These are phyloP conservation scores for Aspergillus sclerotiicarbonarius DNA, from an alignment of 495 filamentous ascomycete genomes.

Conservation along the genomic window DNA sequence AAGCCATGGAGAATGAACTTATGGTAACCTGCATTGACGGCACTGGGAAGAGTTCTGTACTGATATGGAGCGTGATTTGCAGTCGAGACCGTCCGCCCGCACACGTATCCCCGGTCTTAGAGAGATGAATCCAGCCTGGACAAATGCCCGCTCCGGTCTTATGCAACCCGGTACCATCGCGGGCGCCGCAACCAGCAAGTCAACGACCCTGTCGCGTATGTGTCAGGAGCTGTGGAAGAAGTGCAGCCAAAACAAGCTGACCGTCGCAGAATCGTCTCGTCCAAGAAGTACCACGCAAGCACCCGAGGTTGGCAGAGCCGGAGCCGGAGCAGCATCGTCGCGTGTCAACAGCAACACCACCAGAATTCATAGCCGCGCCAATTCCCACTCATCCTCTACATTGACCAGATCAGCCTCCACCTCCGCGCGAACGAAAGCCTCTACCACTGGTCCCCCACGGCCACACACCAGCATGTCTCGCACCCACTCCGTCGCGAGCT, in stretches of 20 bases:
- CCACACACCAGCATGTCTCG: constrained; percentile 45
- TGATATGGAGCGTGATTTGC: constrained; percentile 21
- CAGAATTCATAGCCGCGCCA: constrained; percentile 37
- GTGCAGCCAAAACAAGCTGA: constrained; percentile 10
- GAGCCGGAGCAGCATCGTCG: constrained; percentile 31
- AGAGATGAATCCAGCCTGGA: constrained; percentile 64
- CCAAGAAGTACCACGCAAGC: constrained; percentile 53
- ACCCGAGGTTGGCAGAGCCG: constrained; percentile 35
- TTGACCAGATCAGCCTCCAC: constrained; percentile 44
- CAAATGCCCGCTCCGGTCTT: constrained; percentile 61
- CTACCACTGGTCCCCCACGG: constrained; percentile 54
- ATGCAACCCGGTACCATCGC: constrained; percentile 49
- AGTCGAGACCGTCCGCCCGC: constrained; percentile 30
- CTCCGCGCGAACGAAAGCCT: constrained; percentile 51
- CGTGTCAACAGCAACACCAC: constrained; percentile 33
- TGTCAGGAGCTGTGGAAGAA: not conserved
- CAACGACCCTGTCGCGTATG: constrained; percentile 34
- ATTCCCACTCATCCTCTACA: constrained; percentile 45
- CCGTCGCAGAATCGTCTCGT: constrained; percentile 58
- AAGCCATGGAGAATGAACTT: constrained; percentile 38
- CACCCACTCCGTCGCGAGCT: constrained; percentile 43
- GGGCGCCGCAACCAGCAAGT: constrained; percentile 40
- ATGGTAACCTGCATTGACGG: constrained; percentile 24
- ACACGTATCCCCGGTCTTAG: constrained; percentile 43
- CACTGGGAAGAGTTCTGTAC: not conserved